phyloP scores from a whole-genome alignment of 345 rosid species.

The Pugionium dolabratum region DNA sequence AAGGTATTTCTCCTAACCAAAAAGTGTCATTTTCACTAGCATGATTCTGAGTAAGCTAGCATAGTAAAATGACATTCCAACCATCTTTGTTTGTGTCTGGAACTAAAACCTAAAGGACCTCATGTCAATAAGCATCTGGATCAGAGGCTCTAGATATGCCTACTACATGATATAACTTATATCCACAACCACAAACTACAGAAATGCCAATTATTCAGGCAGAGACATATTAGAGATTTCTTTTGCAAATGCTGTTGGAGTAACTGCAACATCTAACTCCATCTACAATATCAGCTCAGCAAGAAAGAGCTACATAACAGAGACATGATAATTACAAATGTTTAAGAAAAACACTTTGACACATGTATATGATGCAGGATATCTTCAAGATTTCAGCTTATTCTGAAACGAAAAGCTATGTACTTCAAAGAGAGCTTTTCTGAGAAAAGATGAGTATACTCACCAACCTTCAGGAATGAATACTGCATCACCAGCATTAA shows the following conservation, averaged over 20 bases:
- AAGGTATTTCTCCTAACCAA: neutral
- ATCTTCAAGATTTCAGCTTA: neutral
- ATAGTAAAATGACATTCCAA: neutral
- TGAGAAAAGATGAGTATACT: slow-evolving; percentile 42
- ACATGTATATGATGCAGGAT: slow-evolving; percentile 3
- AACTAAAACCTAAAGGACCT: slow-evolving; percentile 3
- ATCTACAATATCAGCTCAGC: neutral
- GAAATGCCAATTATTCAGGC: slow-evolving; percentile 13
- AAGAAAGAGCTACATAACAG: slow-evolving; percentile 14
- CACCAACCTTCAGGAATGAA: slow-evolving; percentile 99
- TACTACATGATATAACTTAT: slow-evolving; percentile 7
- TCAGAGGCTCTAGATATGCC: slow-evolving; percentile 24
- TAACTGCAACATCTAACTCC: neutral
- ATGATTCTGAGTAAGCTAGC: slow-evolving; percentile 16
- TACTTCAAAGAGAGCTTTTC: neutral
- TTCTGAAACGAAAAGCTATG: slow-evolving; percentile 20
- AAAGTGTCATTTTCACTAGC: slow-evolving; percentile 13
- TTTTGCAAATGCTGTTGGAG: neutral
- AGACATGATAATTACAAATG: neutral
- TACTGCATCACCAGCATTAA: slow-evolving; percentile 84
- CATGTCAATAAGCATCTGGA: slow-evolving; percentile 19
- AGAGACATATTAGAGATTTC: slow-evolving; percentile 5
- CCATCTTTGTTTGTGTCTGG: slow-evolving; percentile 14
- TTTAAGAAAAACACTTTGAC: slow-evolving; percentile 11
- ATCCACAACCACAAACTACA: neutral